These are phyloP conservation scores for Zoysia japonica DNA, from an alignment of 176 grass and related monocot species.

Conservation along the genomic window DNA sequence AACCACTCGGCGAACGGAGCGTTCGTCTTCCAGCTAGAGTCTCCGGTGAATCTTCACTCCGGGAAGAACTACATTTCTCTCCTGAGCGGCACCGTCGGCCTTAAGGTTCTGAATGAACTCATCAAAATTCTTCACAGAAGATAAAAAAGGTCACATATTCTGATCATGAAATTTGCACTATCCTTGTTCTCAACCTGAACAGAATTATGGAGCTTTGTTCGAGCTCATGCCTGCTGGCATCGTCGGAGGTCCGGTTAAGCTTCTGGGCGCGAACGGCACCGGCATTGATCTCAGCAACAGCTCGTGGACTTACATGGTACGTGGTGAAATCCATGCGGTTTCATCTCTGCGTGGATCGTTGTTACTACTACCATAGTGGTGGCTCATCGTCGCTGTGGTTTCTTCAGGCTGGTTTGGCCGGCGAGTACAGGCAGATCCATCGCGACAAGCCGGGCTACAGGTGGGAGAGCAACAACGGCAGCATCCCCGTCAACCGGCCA, in stretches of 20 bases:
- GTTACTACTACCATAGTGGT: neutral
- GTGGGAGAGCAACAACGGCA: conserved; percentile 36
- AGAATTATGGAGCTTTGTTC: conserved; percentile 44
- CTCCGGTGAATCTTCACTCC: conserved; percentile 28
- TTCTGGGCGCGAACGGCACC: conserved; percentile 19
- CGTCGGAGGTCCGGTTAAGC: conserved; percentile 35
- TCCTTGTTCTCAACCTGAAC: neutral
- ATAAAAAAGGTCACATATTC: neutral
- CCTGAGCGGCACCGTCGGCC: conserved; percentile 72
- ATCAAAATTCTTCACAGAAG: neutral
- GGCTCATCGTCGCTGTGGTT: neutral
- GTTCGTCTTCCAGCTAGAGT: conserved; percentile 46
- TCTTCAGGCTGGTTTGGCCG: conserved; percentile 56
- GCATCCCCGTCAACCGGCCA: conserved; percentile 50
- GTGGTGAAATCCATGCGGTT: neutral
- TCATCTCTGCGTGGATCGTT: neutral
- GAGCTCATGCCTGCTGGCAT: conserved; percentile 45
- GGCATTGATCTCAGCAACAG: conserved; percentile 53
- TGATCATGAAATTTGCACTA: neutral
- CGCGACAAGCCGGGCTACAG: conserved; percentile 32
- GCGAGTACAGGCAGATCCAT: conserved; percentile 58
- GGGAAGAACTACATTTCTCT: conserved; percentile 66
- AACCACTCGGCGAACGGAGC: conserved; percentile 33
- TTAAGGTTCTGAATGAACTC: conserved; percentile 47
- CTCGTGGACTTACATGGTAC: conserved; percentile 73